Evolutionary conservation across 1,284 basidiomycete genomes (phyloP), one percentile per base, ranked within the genome.

Genomic region (Rhodofomes roseus): DNA sequence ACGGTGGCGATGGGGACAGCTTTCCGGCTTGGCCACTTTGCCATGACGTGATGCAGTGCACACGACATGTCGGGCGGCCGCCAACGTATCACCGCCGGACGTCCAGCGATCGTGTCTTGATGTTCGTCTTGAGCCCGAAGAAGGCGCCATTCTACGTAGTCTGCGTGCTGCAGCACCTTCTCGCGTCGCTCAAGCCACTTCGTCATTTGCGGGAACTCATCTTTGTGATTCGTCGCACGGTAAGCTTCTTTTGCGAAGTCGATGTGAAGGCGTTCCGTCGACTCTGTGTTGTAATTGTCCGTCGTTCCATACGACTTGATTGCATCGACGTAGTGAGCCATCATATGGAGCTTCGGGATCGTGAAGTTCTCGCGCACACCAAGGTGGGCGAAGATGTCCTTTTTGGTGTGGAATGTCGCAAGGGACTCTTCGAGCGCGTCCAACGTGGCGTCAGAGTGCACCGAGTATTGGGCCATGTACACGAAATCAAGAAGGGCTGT

Each of bases 181-280:
- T 60, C 52, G 18, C 62, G 64, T 1, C 66, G 60, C 39, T 71
- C 62, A 0, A 76, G 63, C 75, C 75, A 77, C 1, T 37, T 22
- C 0, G 70, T 71, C 75, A 77, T 77, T 48, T 75, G 74, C 2
- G 60, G 25, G 23, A 70, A 68, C 43, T 74, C 69, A 22, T 75
- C 67, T 37, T 71, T 70, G 22, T 65, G 64, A 57, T 75, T 75
- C 12, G 61, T 58, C 41, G 71, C 68, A 0, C 68, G n/a, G n/a
- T n/a, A n/a, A n/a, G n/a, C n/a, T n/a, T n/a, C n/a, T n/a, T n/a
- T n/a, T n/a, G n/a, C n/a, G n/a, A n/a, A n/a, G n/a, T n/a, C n/a
- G n/a, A n/a, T n/a, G n/a, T n/a, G n/a, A n/a, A n/a, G n/a, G n/a
- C n/a, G n/a, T n/a, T n/a, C n/a, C n/a, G n/a, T n/a, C n/a, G n/a